Percentiles rank a stretch among this genome's conserved stretches.
These are phyloP conservation scores for Dryadomyces quercivorus DNA, from an alignment of 2,329 filamentous ascomycete species.

Conservation along the genomic window DNA sequence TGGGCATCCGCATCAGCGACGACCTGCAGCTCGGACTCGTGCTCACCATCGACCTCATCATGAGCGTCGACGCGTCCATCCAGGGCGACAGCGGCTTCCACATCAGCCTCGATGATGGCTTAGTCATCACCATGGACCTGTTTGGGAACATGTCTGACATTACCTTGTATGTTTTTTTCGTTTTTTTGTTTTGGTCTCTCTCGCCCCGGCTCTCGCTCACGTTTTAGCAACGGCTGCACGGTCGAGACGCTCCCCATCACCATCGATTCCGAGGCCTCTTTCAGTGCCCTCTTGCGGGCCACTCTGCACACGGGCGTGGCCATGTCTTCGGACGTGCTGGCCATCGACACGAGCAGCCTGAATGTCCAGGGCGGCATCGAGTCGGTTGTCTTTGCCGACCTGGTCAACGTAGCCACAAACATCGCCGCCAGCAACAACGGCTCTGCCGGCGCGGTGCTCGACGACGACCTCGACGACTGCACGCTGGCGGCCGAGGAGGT, in stretches of 20 bases:
- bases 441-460: constrained; percentile 15
- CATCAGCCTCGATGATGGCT: constrained; percentile 37
- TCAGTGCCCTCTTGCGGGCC: constrained; percentile 35
- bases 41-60: constrained; percentile 37
- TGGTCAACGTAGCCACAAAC: constrained; percentile 42
- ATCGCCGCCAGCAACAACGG: constrained; percentile 23
- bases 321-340: constrained; percentile 12
- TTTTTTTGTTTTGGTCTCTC: too few species aligned
- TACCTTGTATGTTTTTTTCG: constrained; percentile 29
- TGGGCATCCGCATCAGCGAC: constrained; percentile 28
- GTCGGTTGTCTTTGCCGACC: constrained; percentile 34
- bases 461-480: constrained; percentile 25
- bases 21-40: constrained; percentile 32
- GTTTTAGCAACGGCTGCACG: constrained; percentile 32
- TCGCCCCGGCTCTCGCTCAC: neutral
- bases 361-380: constrained; percentile 31
- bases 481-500: constrained; percentile 31
- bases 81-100: constrained; percentile 43
- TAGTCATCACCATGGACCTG: constrained; percentile 33
- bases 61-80: constrained; percentile 32
- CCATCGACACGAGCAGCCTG: constrained; percentile 6
- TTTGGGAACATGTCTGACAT: constrained; percentile 37
- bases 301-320: constrained; percentile 31
- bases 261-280: constrained; percentile 26
- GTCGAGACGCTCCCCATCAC: constrained; percentile 46